Conservation (phyloP, 1,139 yeast genomes). For the Magnusiomyces paraingens region DNA sequence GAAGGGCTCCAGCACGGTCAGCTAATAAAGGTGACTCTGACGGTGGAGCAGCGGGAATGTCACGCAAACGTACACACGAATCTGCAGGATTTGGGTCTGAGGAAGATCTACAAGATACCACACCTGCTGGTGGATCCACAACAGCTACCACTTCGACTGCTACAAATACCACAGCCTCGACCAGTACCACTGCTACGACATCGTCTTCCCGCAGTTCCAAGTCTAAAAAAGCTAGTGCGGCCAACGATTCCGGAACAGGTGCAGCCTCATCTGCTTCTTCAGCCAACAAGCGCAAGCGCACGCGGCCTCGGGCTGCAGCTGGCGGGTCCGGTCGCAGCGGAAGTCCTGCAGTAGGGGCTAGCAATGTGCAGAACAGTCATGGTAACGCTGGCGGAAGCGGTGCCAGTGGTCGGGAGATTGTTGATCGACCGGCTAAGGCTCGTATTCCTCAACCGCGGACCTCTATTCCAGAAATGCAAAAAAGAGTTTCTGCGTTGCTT, state of each 20-base stretch:
- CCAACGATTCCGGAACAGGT: not conserved
- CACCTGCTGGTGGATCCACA: not conserved
- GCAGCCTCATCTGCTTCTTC: not conserved
- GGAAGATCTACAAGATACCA: conserved; percentile 1
- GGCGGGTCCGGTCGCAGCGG: not conserved
- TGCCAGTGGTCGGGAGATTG: conserved; percentile 26
- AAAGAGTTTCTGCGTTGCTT: conserved; percentile 80
- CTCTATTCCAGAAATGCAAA: conserved; percentile 72
- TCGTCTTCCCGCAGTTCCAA: not conserved
- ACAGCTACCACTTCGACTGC: not conserved
- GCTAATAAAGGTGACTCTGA: not conserved
- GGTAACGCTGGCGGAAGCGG: not conserved
- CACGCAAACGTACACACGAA: conserved; percentile 7
- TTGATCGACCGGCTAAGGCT: conserved; percentile 71
- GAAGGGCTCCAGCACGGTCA: too few relatives aligned
- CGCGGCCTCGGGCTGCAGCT: conserved; percentile 5
- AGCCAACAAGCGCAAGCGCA: conserved; percentile 7
- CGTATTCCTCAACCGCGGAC: conserved; percentile 71
- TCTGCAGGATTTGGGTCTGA: conserved; percentile 8
- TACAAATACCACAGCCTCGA: not conserved
- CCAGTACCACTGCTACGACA: not conserved
- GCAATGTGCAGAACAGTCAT: not conserved
- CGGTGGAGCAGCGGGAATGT: not conserved
- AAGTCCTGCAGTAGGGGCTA: not conserved
- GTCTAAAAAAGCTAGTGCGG: not conserved